Evolutionary conservation across 768 basidiomycete genomes (phyloP).

Genomic region (Bullera alba): DNA sequence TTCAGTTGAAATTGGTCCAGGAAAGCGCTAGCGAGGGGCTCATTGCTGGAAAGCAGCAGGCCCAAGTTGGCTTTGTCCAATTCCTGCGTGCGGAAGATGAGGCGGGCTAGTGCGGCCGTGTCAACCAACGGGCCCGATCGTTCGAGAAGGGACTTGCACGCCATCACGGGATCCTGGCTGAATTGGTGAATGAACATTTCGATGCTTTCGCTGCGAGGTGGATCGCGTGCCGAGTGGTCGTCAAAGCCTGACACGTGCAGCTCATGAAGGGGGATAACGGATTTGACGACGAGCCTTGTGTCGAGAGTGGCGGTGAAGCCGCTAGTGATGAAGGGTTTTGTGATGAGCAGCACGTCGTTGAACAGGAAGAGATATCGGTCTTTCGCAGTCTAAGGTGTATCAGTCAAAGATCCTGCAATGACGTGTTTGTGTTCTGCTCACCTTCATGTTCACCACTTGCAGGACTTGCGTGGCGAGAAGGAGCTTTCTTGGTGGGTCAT

Average conservation of each 20-base stretch:
- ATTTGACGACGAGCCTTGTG: slow-evolving; percentile 79
- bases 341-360: slow-evolving; percentile 84
- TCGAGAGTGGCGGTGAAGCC: slow-evolving; percentile 52
- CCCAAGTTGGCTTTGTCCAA: slow-evolving; percentile 77
- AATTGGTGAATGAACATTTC: slow-evolving; percentile 73
- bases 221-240: slow-evolving; percentile 31
- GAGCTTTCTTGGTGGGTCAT: slow-evolving; percentile 79
- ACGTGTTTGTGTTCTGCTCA: slow-evolving; percentile 20
- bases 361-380: slow-evolving; percentile 97
- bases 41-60: slow-evolving; percentile 67
- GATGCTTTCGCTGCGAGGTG: slow-evolving; percentile 55
- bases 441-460: slow-evolving; percentile 76
- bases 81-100: slow-evolving; percentile 72
- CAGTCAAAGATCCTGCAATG: neutral
- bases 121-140: slow-evolving; percentile 60
- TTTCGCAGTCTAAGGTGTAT: slow-evolving; percentile 67
- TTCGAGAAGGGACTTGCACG: slow-evolving; percentile 63
- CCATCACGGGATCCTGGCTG: slow-evolving; percentile 67
- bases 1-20: slow-evolving; percentile 81
- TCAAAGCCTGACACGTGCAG: slow-evolving; percentile 36
- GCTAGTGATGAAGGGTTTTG: slow-evolving; percentile 75
- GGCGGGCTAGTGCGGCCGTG: slow-evolving; percentile 61
- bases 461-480: slow-evolving; percentile 77
- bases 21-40: slow-evolving; percentile 70
- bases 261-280: slow-evolving; percentile 63